These are phyloP conservation scores for Acanthamoeba triangularis DNA, from an alignment of 208 protist species.

Conservation along the genomic window DNA sequence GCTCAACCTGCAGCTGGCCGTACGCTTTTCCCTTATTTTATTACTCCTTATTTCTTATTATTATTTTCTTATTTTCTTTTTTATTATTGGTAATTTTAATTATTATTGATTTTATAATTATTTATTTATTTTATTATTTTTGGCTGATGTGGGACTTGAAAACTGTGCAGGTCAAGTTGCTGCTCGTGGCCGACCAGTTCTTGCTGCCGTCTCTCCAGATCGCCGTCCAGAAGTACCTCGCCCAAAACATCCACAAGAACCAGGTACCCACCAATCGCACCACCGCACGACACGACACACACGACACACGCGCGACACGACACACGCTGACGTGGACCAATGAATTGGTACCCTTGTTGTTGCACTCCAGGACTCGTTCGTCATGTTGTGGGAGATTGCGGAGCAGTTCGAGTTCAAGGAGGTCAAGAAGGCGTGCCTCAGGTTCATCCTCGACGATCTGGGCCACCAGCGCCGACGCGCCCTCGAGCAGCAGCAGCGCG, in stretches of 20 bases:
- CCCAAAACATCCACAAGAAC: neutral
- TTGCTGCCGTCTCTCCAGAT: neutral
- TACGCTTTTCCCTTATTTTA: neutral
- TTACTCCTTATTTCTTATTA: neutral
- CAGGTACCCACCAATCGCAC: no score
- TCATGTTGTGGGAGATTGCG: constrained; percentile 35
- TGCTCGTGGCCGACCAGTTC: constrained; percentile 54
- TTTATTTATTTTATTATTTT: no score
- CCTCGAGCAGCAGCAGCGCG: neutral
- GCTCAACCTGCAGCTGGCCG: neutral
- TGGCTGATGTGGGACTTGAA: no score
- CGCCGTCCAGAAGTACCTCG: constrained; percentile 46
- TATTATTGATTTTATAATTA: neutral
- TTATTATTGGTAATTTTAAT: neutral
- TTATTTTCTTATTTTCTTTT: neutral
- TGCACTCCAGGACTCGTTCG: neutral
- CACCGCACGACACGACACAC: neutral
- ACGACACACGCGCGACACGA: neutral
- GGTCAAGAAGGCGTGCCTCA: constrained; percentile 56
- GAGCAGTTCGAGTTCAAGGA: constrained; percentile 47
- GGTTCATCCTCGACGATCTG: constrained; percentile 21
- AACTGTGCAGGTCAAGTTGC: constrained; percentile 22
- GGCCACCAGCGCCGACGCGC: neutral
- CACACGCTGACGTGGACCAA: neutral
- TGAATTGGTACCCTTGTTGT: neutral